phyloP scores from a whole-genome alignment of 1,139 yeast species.

The Scheffersomyces titani region DNA sequence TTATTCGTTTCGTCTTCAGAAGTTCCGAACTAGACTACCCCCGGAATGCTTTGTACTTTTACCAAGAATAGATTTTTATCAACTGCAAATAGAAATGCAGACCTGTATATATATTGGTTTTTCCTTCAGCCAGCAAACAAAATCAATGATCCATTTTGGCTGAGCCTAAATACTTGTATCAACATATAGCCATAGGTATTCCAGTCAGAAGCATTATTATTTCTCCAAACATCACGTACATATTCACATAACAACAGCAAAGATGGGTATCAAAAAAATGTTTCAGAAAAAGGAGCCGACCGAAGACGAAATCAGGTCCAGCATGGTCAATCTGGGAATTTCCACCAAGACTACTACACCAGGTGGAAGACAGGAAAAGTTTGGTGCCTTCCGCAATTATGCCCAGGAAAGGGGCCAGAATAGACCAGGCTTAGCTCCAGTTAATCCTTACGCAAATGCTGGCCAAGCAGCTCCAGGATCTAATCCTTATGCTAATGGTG shows the following conservation, averaged over 20 bases:
- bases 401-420: conserved; percentile 50
- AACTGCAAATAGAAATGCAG: too few relatives aligned
- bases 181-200: too few relatives aligned
- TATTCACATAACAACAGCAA: background rate
- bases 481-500: conserved; percentile 29
- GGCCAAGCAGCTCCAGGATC: conserved; percentile 6
- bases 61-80: too few relatives aligned
- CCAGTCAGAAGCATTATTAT: too few relatives aligned
- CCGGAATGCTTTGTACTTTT: too few relatives aligned
- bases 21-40: too few relatives aligned
- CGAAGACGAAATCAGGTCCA: conserved; percentile 55
- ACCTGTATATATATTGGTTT: too few relatives aligned
- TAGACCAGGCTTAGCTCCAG: conserved; percentile 50
- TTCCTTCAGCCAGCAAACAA: background rate
- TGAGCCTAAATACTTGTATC: background rate
- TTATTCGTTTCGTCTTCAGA: too few relatives aligned
- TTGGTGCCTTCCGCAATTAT: conserved; percentile 65
- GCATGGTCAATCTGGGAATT: conserved; percentile 55
- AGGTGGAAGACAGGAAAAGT: conserved; percentile 49
- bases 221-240: background rate
- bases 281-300: conserved; percentile 64
- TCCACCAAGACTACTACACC: conserved; percentile 38
- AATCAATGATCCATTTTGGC: background rate
- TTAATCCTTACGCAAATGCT: conserved; percentile 43
- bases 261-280: conserved; percentile 52